Evolutionary conservation across 192 early-diverging fungal species (phyloP), one percentile per base, ranked within the genome.

Genomic region (Dissophora globulifera): DNA sequence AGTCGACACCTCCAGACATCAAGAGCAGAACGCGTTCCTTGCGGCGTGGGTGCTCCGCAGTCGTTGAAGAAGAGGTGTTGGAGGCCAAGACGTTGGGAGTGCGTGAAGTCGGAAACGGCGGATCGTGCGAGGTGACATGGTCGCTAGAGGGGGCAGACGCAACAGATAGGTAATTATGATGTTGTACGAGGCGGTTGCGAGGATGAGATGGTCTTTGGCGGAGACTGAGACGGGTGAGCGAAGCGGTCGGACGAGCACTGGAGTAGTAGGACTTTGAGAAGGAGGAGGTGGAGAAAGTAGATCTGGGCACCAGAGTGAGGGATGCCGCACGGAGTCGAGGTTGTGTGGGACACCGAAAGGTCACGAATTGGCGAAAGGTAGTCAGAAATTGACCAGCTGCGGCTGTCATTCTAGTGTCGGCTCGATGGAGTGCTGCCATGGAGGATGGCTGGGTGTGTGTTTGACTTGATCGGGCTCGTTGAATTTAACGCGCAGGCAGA

Each of bases 1-100:
- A 96, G 61, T 99, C 97, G 0, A 99, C 95, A 1, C 97, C 97
- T 27, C 97, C 97, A 0, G 95, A 96, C 91, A 98, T 92, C 16
- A 90, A 90, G 2, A 98, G 69, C 7, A 92, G 84, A 3, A 98
- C 92, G 42, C 38, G 26, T 19, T 62, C 61, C 25, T 61, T 74
- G 8, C 17, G 50, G 1, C 33, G 22, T 19, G 43, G 1, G 1
- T 1, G 41, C 4, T 52, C 25, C 17, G 33, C 38, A 9, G 31
- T 42, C 17, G 12, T n/a, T 42, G 9, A 19, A 38, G 8, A 6
- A 22, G n/a, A 19, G 7, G 32, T 4, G 52, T 19, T 20, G 52
- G 8, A n/a, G 52, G 16, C 20, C 31, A 29, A 20, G 45, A n/a
- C n/a, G n/a, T n/a, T n/a, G n/a, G n/a, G n/a, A n/a, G n/a, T n/a